Percentiles rank a stretch among this genome's conserved stretches.
phyloP scores from a whole-genome alignment of 345 rosid genomes.

The Erysimum cheiranthoides region DNA sequence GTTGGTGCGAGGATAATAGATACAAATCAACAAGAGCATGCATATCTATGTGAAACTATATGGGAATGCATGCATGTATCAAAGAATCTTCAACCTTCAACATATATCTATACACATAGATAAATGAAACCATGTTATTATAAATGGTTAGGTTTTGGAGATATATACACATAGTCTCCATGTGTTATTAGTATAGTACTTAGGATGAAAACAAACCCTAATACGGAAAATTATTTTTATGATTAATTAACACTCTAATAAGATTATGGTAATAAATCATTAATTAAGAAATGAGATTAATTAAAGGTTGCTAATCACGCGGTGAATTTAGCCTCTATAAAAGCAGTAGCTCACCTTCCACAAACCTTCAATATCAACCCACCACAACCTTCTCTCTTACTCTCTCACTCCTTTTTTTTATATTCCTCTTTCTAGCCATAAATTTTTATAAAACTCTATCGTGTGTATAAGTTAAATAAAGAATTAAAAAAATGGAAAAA shows the following conservation, averaged over 20 bases:
- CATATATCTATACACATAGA: background rate
- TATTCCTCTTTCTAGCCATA: conserved; percentile 25
- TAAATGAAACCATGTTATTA: conserved; percentile 17
- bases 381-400: conserved; percentile 36
- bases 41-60: conserved; percentile 6
- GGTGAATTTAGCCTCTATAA: conserved; percentile 45
- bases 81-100: background rate
- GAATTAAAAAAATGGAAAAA: conserved; percentile 33
- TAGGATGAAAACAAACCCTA: background rate
- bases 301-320: conserved; percentile 39
- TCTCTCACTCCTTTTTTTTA: conserved; percentile 9
- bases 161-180: conserved; percentile 10
- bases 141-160: conserved; percentile 37
- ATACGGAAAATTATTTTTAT: background rate
- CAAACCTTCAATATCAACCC: conserved; percentile 46
- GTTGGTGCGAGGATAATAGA: background rate
- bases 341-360: conserved; percentile 46
- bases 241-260: conserved; percentile 37
- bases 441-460: background rate
- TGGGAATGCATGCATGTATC: conserved; percentile 18
- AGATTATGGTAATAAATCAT: conserved; percentile 21
- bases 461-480: conserved; percentile 13
- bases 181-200: conserved; percentile 29
- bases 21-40: background rate
- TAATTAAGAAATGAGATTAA: conserved; percentile 32